Percentiles rank a stretch among this genome's conserved stretches.
phyloP scores from a whole-genome alignment of 768 basidiomycete species.

The Lactarius hengduanensis region DNA sequence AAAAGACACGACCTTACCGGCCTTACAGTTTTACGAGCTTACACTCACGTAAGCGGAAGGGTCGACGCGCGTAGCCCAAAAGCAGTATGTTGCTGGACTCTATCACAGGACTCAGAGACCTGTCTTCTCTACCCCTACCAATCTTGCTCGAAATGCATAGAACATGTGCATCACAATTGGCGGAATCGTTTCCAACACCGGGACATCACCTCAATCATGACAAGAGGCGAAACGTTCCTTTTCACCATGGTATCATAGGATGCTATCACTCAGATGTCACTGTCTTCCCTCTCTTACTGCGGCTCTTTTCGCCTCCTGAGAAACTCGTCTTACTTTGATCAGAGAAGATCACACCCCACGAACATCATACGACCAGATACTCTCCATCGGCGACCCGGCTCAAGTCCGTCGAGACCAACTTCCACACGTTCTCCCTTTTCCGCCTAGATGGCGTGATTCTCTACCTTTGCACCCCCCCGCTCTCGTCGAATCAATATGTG shows the following conservation, averaged over 20 bases:
- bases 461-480: neutral
- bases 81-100: no score
- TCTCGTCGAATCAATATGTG: conserved; percentile 3
- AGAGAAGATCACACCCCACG: neutral
- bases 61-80: neutral
- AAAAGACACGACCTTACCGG: neutral
- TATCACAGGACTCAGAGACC: neutral
- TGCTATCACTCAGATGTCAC: neutral
- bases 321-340: neutral
- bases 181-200: neutral
- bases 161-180: no score
- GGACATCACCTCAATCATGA: neutral
- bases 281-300: conserved; percentile 3
- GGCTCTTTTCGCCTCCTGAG: neutral
- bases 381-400: neutral
- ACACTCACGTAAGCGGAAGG: neutral
- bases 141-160: neutral
- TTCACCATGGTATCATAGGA: neutral
- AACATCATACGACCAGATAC: neutral
- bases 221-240: neutral
- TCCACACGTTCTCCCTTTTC: neutral
- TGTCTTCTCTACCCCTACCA: neutral
- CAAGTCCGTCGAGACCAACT: neutral
- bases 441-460: no score
- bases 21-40: neutral